Conservation (phyloP, 1,139 yeast species). For the Saccharomyces hybrid region DNA sequence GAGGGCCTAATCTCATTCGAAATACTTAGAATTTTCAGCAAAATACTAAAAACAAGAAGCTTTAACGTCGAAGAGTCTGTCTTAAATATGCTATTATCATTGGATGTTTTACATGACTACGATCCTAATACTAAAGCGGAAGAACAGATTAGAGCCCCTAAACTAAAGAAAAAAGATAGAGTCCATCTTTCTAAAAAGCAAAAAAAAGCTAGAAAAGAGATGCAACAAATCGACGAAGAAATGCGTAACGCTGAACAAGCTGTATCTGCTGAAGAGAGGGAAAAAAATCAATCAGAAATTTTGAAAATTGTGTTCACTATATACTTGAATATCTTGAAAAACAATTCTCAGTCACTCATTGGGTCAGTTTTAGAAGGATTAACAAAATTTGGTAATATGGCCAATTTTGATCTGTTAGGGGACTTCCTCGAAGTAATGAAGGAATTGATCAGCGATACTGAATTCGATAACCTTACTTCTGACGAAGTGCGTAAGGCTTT, state of each 20-base stretch:
- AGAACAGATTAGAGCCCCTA: conserved; percentile 40
- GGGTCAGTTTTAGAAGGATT: conserved; percentile 88
- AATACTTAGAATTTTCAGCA: conserved; percentile 55
- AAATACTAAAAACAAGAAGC: conserved; percentile 64
- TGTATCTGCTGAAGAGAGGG: conserved; percentile 80
- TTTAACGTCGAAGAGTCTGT: conserved; percentile 82
- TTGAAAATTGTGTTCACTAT: conserved; percentile 63
- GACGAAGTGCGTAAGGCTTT: conserved; percentile 55
- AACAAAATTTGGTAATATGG: conserved; percentile 84
- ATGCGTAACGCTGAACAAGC: conserved; percentile 81
- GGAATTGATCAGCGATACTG: conserved; percentile 59
- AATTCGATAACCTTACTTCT: conserved; percentile 37
- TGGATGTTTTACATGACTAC: conserved; percentile 72
- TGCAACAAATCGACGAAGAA: conserved; percentile 82
- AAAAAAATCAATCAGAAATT: conserved; percentile 75
- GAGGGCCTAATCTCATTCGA: conserved; percentile 79
- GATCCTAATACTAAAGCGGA: conserved; percentile 51
- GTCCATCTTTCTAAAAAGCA: conserved; percentile 85
- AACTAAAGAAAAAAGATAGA: conserved; percentile 74
- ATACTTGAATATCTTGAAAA: conserved; percentile 70
- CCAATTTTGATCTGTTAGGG: conserved; percentile 84
- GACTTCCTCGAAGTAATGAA: conserved; percentile 84
- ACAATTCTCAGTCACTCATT: conserved; percentile 57
- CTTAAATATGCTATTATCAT: conserved; percentile 61
- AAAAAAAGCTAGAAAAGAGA: conserved; percentile 77